Conservation (phyloP, 441 rosid species). For the Brassica balearica region DNA sequence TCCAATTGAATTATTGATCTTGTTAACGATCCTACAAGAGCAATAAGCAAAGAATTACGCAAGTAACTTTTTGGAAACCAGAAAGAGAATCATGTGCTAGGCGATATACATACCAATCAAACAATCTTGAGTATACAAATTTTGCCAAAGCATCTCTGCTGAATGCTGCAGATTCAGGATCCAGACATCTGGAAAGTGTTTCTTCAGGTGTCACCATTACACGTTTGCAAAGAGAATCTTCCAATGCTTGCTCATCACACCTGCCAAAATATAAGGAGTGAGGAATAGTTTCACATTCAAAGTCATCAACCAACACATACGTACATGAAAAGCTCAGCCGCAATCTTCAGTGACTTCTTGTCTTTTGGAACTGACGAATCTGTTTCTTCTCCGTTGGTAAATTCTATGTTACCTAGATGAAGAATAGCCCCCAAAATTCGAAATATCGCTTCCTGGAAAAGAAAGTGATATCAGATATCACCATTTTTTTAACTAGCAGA, state of each 20-base stretch:
- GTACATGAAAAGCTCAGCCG: conserved; percentile 88
- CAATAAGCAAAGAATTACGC: conserved; percentile 22
- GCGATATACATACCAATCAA: conserved; percentile 72
- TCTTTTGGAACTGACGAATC: conserved; percentile 85
- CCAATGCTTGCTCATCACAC: conserved; percentile 77
- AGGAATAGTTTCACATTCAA: conserved; percentile 25
- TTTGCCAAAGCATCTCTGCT: conserved; percentile 90
- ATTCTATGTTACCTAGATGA: conserved; percentile 88
- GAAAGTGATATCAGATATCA: conserved; percentile 31
- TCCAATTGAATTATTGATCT: conserved; percentile 80
- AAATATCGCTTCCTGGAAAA: conserved; percentile 75
- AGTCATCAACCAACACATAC: no score
- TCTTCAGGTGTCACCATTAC: conserved; percentile 91
- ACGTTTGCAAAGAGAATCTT: conserved; percentile 88
- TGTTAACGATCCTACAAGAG: conserved; percentile 69
- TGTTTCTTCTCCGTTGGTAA: conserved; percentile 70
- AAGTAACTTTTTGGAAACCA: neutral
- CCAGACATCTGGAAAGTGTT: conserved; percentile 79
- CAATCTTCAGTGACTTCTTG: conserved; percentile 72
- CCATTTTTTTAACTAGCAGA: neutral
- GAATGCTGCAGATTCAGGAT: conserved; percentile 73
- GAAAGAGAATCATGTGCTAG: conserved; percentile 6
- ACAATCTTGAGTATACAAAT: conserved; percentile 75
- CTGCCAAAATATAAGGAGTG: conserved; percentile 48
- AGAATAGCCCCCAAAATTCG: conserved; percentile 84